Base-by-base conservation (phyloP, 1,139 yeast genomes). In the Yamadazyma trypodendri region DNA sequence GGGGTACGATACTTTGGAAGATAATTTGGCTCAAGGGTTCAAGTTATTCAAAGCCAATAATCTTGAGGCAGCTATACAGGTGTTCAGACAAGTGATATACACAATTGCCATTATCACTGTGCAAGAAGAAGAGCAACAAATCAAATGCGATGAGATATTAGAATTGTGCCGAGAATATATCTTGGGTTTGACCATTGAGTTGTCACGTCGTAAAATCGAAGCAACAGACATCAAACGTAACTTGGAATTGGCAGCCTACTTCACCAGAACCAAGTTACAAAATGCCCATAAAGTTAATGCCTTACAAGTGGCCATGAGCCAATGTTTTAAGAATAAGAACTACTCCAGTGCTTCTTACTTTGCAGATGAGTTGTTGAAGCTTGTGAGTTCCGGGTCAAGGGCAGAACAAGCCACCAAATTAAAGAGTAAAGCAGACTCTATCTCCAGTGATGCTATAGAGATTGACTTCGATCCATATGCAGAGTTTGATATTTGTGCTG, bases 211-310 rank as follows among this genome's bases (percentile, higher is more conserved):
- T 64, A 60, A 84, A 7, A 67, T 90, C 42, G 87, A 84, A 28
- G 70, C 82, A 4, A 65, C 69, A 20, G 87, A 88, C 43, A 68
- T 83, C 38, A 84, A 88, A 63, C 83, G 97, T 46, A 89, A 87
- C 57, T 74, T 94, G 55, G 98, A 92, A 61, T 72, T 94, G 50
- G 97, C 97, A 5, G 95, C 97, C 0, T 92, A 90, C 64, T 94
- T 94, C 69, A 88, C 98, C 13, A 80, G 80, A 57, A 83, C 90
- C 28, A 78, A 83, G 50, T 76, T 94, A 51, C 89, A 86, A 50
- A 81, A 86, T 32, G 82, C 84, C 6, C 98, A 94, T 61, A 79
- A 82, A 45, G 77, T 84, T 38, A 84, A 89, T 56, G 97, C 98
- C 9, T 73, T 89, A 52, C 94, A 88, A 60, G 96, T 89, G 43